These are phyloP conservation scores for Westerdykella sp. DNA, from an alignment of 2,329 filamentous ascomycete species.

Conservation along the genomic window DNA sequence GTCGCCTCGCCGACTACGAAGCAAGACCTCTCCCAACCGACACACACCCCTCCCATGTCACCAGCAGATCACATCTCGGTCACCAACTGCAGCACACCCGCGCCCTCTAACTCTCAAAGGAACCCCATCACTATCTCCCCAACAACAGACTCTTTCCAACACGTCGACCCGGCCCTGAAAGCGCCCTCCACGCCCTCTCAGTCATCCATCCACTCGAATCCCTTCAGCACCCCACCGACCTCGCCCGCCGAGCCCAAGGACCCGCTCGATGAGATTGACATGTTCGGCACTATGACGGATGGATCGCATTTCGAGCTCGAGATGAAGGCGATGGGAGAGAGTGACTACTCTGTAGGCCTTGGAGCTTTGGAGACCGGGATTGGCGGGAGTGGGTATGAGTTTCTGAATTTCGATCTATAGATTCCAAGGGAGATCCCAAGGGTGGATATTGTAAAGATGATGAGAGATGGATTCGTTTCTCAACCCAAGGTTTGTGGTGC, in stretches of 20 bases:
- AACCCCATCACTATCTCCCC: too few relatives aligned
- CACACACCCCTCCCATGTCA: conserved; percentile 35
- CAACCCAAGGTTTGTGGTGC: too few relatives aligned
- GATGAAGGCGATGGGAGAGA: conserved; percentile 35
- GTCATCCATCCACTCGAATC: conserved; percentile 32
- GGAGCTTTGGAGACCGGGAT: conserved; percentile 15
- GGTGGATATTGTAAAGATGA: too few relatives aligned
- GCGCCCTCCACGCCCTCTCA: conserved; percentile 26
- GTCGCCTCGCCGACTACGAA: conserved; percentile 28
- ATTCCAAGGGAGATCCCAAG: too few relatives aligned
- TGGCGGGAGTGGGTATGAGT: conserved; percentile 19
- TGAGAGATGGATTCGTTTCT: too few relatives aligned
- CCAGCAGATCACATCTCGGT: conserved; percentile 25
- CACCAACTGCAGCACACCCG: conserved; percentile 20
- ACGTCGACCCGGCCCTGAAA: conserved; percentile 12
- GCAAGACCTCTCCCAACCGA: conserved; percentile 30
- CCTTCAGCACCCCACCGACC: conserved; percentile 34
- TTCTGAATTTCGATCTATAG: conserved; percentile 32
- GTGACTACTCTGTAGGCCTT: conserved; percentile 9
- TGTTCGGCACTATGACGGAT: conserved; percentile 29
- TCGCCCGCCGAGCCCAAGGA: conserved; percentile 31
- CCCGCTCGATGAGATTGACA: conserved; percentile 22
- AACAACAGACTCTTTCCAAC: conserved; percentile 5
- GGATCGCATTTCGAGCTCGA: conserved; percentile 35
- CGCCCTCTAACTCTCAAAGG: not conserved